phyloP scores from a whole-genome alignment of 805 yeast species.

The Cyberlindnera euphorbiiphila region DNA sequence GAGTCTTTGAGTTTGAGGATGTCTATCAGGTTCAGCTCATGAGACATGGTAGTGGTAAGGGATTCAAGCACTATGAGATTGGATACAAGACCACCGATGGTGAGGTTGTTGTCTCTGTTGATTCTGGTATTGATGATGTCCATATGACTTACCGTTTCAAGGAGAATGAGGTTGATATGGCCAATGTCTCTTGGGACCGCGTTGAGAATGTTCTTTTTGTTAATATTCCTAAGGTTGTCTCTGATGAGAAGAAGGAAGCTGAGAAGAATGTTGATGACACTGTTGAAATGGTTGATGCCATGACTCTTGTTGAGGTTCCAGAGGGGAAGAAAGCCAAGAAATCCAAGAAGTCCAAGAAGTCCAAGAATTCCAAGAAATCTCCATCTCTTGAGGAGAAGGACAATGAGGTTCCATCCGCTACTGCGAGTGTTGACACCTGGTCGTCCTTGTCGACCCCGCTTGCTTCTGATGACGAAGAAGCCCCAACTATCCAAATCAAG shows the following conservation, averaged over 20 bases:
- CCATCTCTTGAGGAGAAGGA: too few relatives aligned
- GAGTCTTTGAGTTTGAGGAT: slow-evolving; percentile 3
- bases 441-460: slow-evolving; percentile 11
- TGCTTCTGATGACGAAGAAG: slow-evolving; percentile 4
- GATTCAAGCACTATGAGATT: slow-evolving; percentile 19
- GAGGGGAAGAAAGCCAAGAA: slow-evolving; percentile 7
- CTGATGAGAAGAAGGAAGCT: slow-evolving; percentile 1
- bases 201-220: slow-evolving; percentile 12
- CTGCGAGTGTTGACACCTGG: slow-evolving; percentile 6
- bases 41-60: slow-evolving; percentile 14
- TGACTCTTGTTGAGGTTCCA: neutral
- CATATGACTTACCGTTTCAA: slow-evolving; percentile 18
- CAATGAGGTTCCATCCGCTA: neutral
- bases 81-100: slow-evolving; percentile 12
- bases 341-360: slow-evolving; percentile 5
- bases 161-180: slow-evolving; percentile 12
- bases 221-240: slow-evolving; percentile 17
- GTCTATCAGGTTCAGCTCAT: slow-evolving; percentile 16
- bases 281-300: slow-evolving; percentile 1
- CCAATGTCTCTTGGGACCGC: slow-evolving; percentile 17
- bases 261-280: slow-evolving; percentile 3
- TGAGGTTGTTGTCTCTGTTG: slow-evolving; percentile 11
- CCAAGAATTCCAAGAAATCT: slow-evolving; percentile 1
- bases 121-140: slow-evolving; percentile 18
- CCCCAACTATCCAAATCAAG: slow-evolving; percentile 2